These are phyloP conservation scores for Cardiospermum halicacabum DNA, from an alignment of 345 rosid genomes.

Conservation along the genomic window DNA sequence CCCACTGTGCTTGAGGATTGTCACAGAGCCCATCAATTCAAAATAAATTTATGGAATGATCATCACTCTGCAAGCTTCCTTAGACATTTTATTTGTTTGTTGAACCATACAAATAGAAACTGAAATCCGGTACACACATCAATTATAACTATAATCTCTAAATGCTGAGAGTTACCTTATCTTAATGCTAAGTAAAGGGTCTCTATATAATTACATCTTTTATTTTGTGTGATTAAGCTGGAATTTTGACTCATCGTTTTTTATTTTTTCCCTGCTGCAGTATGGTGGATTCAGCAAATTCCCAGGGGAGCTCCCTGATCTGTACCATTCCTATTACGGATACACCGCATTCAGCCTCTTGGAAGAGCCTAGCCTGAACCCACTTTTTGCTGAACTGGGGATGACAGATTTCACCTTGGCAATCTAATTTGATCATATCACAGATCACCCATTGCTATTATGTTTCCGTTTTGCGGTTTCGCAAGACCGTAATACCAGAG, in stretches of 20 bases:
- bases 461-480: not conserved
- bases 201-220: not conserved
- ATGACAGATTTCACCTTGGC: conserved; percentile 37
- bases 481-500: not conserved
- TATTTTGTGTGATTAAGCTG: not conserved
- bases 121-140: not conserved
- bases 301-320: conserved; percentile 58
- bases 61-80: not conserved
- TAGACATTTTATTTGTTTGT: not conserved
- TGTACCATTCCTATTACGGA: conserved; percentile 85
- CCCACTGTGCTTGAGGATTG: not conserved
- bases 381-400: conserved; percentile 69
- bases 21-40: not conserved
- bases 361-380: conserved; percentile 64
- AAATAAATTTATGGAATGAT: not conserved
- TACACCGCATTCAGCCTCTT: conserved; percentile 75
- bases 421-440: conserved; percentile 23
- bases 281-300: conserved; percentile 83
- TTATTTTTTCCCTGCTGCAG: conserved; percentile 32
- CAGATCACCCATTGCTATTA: not conserved
- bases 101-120: not conserved
- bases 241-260: conserved; percentile 4
- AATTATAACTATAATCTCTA: not conserved
- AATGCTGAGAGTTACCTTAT: not conserved
- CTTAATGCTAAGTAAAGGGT: not conserved